Conservation (phyloP, 495 filamentous ascomycete genomes). For the Podospora tetraspora region DNA sequence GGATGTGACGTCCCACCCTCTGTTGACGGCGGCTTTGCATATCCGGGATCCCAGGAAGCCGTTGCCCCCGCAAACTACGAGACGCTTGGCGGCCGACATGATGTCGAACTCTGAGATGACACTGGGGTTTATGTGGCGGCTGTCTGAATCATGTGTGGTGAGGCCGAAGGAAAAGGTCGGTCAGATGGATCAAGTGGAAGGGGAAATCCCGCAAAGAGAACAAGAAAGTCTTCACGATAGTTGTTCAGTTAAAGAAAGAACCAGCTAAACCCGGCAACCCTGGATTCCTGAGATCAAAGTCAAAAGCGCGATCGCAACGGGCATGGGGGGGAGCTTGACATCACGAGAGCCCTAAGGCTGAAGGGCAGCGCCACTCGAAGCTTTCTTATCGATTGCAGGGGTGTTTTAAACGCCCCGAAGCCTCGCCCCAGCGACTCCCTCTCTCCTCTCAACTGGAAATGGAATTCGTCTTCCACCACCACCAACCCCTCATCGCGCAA, state of each 20-base stretch:
- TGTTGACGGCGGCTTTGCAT: constrained; percentile 75
- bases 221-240: not conserved
- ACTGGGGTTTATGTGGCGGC: not conserved
- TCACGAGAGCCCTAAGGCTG: constrained; percentile 20
- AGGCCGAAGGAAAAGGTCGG: not conserved
- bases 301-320: not conserved
- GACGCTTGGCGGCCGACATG: constrained; percentile 51
- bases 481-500: not conserved
- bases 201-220: not conserved
- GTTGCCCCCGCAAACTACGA: constrained; percentile 89
- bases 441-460: not conserved
- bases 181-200: not conserved
- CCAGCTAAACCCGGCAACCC: not conserved
- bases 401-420: not conserved
- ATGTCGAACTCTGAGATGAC: not conserved
- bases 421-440: not conserved
- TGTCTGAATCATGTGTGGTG: not conserved
- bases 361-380: constrained; percentile 3
- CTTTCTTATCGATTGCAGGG: constrained; percentile 8
- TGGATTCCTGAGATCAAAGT: not conserved
- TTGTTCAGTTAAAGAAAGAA: not conserved
- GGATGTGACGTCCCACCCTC: constrained; percentile 85
- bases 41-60: constrained; percentile 94
- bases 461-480: not conserved
- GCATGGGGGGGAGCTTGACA: not conserved